Base-by-base conservation (phyloP, 2,329 filamentous ascomycete species). In the Aulographum hederae region DNA sequence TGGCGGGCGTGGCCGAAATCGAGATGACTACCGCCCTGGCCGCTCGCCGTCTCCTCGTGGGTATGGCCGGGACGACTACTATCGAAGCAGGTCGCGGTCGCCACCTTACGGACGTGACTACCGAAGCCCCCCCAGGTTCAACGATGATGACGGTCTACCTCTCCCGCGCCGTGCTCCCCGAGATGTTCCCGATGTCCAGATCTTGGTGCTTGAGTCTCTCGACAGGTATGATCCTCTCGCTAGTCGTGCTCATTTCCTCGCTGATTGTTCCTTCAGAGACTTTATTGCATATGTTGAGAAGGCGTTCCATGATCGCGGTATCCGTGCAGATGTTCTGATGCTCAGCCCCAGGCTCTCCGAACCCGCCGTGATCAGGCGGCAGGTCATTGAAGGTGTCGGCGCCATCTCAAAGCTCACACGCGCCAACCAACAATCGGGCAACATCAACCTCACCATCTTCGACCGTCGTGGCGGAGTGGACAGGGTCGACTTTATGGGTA, bases 171-270 rank as follows among this genome's bases (percentile, higher is more conserved):
- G 84, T 35, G 69, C 73, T 35, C 73, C 79, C 4, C 60, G 67
- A 35, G 72, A 89, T 39, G 73, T 94, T 15, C 85, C 86, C 2
- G 84, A 95, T 43, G 78, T 94, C 12, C 84, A 94, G 49, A 71
- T 95, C 18, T 69, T 94, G 18, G 67, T 91, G 4, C 62, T 86
- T 28, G 74, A 86, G 39, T 73, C 84, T 41, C 65, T 91, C 28
- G 71, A 76, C 36, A 65, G 57, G 60, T 63, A 38, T 39, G 52
- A 28, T 34, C 6, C 6, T n/a, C n/a, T n/a, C n/a, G n/a, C n/a
- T n/a, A n/a, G n/a, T n/a, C n/a, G n/a, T n/a, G n/a, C n/a, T n/a
- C 46, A 15, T 16, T 16, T 29, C 11, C 8, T 6, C 6, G 8
- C 34, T 8, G 26, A 6, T 5, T 6, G 6, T 17, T 35, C 31